Evolutionary conservation across 345 rosid species (phyloP), one percentile per base, ranked within the genome.

Genomic region (Microthlaspi erraticum): DNA sequence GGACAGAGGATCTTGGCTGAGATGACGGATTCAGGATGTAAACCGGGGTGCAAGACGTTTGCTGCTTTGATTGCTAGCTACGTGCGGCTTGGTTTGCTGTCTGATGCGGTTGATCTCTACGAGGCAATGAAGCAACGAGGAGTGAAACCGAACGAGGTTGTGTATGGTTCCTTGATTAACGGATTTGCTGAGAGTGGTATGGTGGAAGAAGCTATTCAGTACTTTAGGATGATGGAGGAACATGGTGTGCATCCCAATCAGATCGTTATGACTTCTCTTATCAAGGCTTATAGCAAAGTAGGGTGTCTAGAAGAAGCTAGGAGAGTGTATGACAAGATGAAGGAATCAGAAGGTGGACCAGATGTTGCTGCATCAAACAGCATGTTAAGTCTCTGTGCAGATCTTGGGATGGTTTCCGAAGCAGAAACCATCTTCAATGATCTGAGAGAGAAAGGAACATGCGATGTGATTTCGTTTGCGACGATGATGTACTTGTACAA

Each of bases 401-500:
- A 93, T 66, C 90, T 88, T 1, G 92, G 91, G 5, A 84, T 87
- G 80, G 77, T 84, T 55, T 81, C 86, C 49, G 98, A 90, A 81
- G 98, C 93, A 6, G 78, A 81, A 81, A 33, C 73, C 33, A 62
- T 93, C 43, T 93, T 93, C 66, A 79, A 81, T 48, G 69, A 62
- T 63, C 72, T 90, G 61, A 83, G 81, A 66, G 81, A 70, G 44
- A 81, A 78, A 34, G 96, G 96, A 60, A 68, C 58, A 12, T 95
- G 86, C 6, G 95, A 93, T 67, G 93, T 76, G 33, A 77, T 85
- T 68, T 79, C 98, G 4, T 90, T 81, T 73, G 90, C 90, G 13
- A 79, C 84, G 41, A 93, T 93, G 97, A 93, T 93, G 91, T 79
- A 79, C 63, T 70, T 88, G 52, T 93, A 90, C 79, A 90, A 87